Percentiles rank a stretch among this genome's conserved stretches.
phyloP scores from a whole-genome alignment of 2,329 filamentous ascomycete species.

The Cladophialophora psammophila region DNA sequence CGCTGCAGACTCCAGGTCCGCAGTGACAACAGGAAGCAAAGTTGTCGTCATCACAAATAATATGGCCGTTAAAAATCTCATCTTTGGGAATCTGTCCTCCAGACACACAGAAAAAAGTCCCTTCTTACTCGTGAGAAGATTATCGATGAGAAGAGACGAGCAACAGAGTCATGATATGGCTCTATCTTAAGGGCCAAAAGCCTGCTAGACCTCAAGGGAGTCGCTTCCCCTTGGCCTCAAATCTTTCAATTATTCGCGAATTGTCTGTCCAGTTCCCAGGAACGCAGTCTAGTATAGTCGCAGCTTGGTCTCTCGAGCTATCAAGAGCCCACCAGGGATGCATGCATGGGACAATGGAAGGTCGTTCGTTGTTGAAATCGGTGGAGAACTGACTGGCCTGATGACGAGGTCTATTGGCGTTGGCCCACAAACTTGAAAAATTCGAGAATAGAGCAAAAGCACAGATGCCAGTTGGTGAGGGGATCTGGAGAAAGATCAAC shows the following conservation, averaged over 20 bases:
- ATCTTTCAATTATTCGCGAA: background rate
- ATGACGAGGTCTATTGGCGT: background rate
- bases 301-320: background rate
- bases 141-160: background rate
- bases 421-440: background rate
- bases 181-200: background rate
- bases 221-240: background rate
- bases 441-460: background rate
- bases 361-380: background rate
- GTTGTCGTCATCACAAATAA: background rate
- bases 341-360: background rate
- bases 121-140: background rate
- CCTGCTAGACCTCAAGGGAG: background rate
- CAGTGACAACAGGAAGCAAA: constrained; percentile 12
- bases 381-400: background rate
- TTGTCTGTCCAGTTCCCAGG: background rate
- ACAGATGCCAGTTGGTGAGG: background rate
- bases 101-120: background rate
- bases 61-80: background rate
- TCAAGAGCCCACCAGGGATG: background rate
- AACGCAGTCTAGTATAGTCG: background rate
- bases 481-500: constrained; percentile 4
- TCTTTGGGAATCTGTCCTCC: background rate
- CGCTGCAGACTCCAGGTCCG: constrained; percentile 10
- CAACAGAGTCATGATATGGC: background rate